phyloP scores from a whole-genome alignment of 1,284 basidiomycete species.

The Cutaneotrichosporon sp. region DNA sequence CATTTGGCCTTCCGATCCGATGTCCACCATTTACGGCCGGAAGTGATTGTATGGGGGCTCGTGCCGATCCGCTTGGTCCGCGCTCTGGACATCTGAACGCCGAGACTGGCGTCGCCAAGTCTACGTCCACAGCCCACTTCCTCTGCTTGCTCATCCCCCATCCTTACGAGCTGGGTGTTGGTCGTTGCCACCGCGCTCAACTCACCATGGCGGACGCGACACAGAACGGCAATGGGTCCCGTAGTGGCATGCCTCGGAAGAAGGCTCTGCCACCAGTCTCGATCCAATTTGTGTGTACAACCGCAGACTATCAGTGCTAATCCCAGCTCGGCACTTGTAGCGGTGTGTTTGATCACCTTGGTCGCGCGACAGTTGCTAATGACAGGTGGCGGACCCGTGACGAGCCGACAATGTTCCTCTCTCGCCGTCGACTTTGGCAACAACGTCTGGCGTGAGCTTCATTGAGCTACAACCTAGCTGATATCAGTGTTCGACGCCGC shows the following conservation, averaged over 20 bases:
- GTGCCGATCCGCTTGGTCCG: background rate
- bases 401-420: slow-evolving; percentile 45
- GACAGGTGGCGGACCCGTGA: slow-evolving; percentile 45
- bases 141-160: background rate
- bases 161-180: background rate
- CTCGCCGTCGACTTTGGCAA: slow-evolving; percentile 47
- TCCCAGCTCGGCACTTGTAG: slow-evolving; percentile 46
- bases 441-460: slow-evolving; percentile 44
- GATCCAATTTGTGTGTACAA: slow-evolving; percentile 36
- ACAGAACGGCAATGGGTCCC: too few relatives aligned
- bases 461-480: background rate
- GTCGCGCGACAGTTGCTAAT: background rate
- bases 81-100: too few relatives aligned
- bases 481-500: slow-evolving; percentile 74
- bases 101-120: background rate
- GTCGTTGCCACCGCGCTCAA: background rate
- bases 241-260: background rate
- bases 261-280: slow-evolving; percentile 27
- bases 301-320: background rate
- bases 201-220: too few relatives aligned
- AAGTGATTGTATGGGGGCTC: background rate
- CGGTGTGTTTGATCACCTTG: slow-evolving; percentile 24
- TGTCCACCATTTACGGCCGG: background rate
- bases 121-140: background rate
- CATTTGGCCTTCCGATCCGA: background rate